Evolutionary conservation across 2,329 filamentous ascomycete genomes (phyloP).

Genomic region (Dactylellina haptotyla): DNA sequence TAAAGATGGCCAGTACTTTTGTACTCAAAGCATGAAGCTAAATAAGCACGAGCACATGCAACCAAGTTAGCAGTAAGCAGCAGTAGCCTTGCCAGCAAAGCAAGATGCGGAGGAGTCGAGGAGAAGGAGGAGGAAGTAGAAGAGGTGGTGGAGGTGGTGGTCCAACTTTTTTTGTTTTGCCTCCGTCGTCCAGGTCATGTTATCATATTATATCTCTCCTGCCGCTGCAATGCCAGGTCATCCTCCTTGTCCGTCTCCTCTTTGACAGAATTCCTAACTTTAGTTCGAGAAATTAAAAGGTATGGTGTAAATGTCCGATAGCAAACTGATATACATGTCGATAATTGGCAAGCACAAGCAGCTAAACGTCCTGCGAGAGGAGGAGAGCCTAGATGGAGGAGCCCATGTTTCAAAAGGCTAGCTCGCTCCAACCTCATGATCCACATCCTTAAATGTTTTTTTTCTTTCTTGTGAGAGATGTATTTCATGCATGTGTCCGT

Average conservation of each 20-base stretch:
- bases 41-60: neutral
- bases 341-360: slow-evolving; percentile 47
- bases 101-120: slow-evolving; percentile 1
- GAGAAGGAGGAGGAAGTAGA: no score
- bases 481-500: slow-evolving; percentile 51
- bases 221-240: slow-evolving; percentile 42
- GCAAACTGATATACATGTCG: slow-evolving; percentile 38
- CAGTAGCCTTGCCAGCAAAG: slow-evolving; percentile 29
- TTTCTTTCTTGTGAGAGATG: slow-evolving; percentile 3
- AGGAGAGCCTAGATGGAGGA: slow-evolving; percentile 27
- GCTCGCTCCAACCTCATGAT: slow-evolving; percentile 34
- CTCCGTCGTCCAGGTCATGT: slow-evolving; percentile 4
- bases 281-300: neutral
- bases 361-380: slow-evolving; percentile 12
- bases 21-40: slow-evolving; percentile 11
- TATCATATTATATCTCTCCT: neutral
- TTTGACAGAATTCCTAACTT: slow-evolving; percentile 12
- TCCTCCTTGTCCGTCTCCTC: slow-evolving; percentile 1
- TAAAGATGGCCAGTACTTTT: slow-evolving; percentile 7
- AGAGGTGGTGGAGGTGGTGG: no score
- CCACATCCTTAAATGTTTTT: slow-evolving; percentile 5
- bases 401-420: slow-evolving; percentile 48
- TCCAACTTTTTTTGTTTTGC: slow-evolving; percentile 5
- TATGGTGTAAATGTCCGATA: slow-evolving; percentile 39
- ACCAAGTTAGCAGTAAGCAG: no score